Conservation (phyloP, 306 rosid genomes). For the Dalbergia cochinchinensis region DNA sequence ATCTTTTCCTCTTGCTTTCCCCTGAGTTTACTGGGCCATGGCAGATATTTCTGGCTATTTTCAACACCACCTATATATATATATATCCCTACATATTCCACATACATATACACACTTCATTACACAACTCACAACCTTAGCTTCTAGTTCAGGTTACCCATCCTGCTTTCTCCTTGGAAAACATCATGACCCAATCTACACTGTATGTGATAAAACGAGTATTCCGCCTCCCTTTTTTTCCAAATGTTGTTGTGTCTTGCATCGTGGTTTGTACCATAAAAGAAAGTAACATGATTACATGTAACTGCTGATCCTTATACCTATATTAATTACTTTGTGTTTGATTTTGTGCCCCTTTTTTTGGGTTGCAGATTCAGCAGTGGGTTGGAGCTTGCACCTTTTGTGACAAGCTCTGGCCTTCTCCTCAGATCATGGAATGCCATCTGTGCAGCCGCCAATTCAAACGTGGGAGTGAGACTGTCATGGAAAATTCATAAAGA, state of each 20-base stretch:
- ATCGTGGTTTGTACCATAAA: background rate
- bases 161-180: no score
- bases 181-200: slow-evolving; percentile 32
- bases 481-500: slow-evolving; percentile 8
- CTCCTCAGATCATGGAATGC: slow-evolving; percentile 48
- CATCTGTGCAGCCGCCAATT: slow-evolving; percentile 1
- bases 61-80: no score
- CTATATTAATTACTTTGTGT: background rate
- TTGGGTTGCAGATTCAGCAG: slow-evolving; percentile 62
- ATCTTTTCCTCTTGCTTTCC: no score
- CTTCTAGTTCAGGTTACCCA: background rate
- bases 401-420: slow-evolving; percentile 49
- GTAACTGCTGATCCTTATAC: no score
- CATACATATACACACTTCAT: background rate
- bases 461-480: background rate
- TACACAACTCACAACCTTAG: background rate
- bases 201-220: slow-evolving; percentile 7
- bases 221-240: background rate
- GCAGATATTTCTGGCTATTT: no score
- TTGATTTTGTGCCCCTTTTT: background rate
- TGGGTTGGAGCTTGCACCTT: slow-evolving; percentile 56
- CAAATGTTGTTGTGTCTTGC: background rate
- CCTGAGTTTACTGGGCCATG: no score
- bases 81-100: no score
- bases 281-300: background rate